Base-by-base conservation (phyloP, 371 early-diverging fungal species). In the Mucor piriformis region DNA sequence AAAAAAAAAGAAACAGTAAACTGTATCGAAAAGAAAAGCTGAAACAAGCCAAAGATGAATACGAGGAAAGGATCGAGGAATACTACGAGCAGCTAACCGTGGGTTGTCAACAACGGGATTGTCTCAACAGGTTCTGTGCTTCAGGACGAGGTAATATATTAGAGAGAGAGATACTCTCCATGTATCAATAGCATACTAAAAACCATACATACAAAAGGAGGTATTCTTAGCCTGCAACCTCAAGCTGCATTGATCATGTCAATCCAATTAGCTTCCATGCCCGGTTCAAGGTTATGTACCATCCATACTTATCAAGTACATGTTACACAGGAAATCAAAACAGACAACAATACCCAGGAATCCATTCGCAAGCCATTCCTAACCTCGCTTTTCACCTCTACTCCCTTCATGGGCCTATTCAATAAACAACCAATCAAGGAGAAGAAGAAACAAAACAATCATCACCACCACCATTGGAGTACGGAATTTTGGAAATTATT, bases 181-280 rank as follows among this genome's bases (percentile, higher is more conserved):
- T 5, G 11, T 33, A 6, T 33, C 11, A 15, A 4, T 37, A 15
- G 3, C 3, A 13, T 37, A 12, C 8, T 37, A 13, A n/a, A n/a
- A 16, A 16, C 6, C 1, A 16, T 11, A 4, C 44, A 25, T 27
- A 33, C 15, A 12, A 37, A 52, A 69, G 73, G 73, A 48, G 70
- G 70, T 33, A 70, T 76, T 40, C 62, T 74, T 10, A 76, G 71
- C 44, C 53, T 76, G 34, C 74, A 74, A 54, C 67, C 72, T 18
- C 76, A 79, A 54, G 80, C 76, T 29, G 77, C 80, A 10, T 38
- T 76, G 6, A 69, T 79, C n/a, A 70, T 79, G 72, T 61, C 80
- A 0, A 72, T 76, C 33, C 80, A 79, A 34, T 64, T 79, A 10
- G 76, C 80, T 18, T 72, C 76, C 3, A 71, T 70, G 55, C 67